Percentiles rank a stretch among this genome's conserved stretches.
These are phyloP conservation scores for Cyberlindnera maclurae DNA, from an alignment of 805 yeast species.

Conservation along the genomic window DNA sequence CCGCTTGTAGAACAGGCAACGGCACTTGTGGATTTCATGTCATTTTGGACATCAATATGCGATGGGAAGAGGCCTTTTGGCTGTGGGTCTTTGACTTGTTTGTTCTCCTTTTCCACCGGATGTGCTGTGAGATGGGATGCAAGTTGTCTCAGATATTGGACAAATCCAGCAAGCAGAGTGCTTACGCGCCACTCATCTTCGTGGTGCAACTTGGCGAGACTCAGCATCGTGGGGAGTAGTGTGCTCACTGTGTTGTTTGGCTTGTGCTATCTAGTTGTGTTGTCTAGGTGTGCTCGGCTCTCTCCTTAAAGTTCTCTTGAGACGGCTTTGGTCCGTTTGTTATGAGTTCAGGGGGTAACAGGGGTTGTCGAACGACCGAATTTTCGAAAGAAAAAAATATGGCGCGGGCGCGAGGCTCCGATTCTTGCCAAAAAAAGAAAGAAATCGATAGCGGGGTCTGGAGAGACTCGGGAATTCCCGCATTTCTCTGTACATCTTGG, in stretches of 20 bases:
- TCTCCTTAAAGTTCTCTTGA: too few relatives aligned
- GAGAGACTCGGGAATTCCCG: too few relatives aligned
- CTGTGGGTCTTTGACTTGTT: background rate
- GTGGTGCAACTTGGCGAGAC: background rate
- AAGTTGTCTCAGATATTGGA: slow-evolving; percentile 11
- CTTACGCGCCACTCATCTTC: slow-evolving; percentile 1
- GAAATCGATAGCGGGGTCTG: too few relatives aligned
- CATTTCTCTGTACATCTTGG: too few relatives aligned
- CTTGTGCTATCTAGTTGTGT: too few relatives aligned
- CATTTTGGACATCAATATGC: slow-evolving; percentile 11
- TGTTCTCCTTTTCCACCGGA: slow-evolving; percentile 3
- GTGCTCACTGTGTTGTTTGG: background rate
- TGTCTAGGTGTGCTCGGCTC: too few relatives aligned
- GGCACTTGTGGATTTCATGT: slow-evolving; percentile 10
- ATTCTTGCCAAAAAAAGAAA: too few relatives aligned
- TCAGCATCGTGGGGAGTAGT: background rate
- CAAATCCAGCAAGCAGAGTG: slow-evolving; percentile 1
- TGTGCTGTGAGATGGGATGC: slow-evolving; percentile 14
- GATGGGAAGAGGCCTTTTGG: slow-evolving; percentile 16
- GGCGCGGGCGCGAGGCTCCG: too few relatives aligned
- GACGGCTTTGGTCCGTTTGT: too few relatives aligned
- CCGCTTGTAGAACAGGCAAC: slow-evolving; percentile 42
- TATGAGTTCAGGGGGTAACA: too few relatives aligned
- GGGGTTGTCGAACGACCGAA: too few relatives aligned
- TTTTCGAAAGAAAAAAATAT: too few relatives aligned